Conservation (phyloP, 768 basidiomycete species). For the Pisolithus marmoratus region DNA sequence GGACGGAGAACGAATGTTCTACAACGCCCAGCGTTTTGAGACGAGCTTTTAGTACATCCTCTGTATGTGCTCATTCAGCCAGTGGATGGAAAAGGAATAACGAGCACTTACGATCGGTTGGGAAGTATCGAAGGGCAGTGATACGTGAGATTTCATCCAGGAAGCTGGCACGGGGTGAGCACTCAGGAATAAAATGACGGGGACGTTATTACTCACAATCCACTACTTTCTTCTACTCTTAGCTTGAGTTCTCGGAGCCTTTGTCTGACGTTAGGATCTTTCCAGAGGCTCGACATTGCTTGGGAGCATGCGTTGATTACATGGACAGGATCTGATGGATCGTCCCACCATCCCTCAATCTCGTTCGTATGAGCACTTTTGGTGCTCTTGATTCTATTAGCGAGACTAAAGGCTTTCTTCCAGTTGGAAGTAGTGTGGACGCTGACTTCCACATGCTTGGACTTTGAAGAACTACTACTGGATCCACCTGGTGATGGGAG, state of each 20-base stretch:
- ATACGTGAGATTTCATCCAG: conserved; percentile 77
- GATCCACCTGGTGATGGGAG: conserved; percentile 21
- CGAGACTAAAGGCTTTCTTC: conserved; percentile 63
- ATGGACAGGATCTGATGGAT: conserved; percentile 78
- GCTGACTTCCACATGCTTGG: conserved; percentile 45
- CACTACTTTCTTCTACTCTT: conserved; percentile 76
- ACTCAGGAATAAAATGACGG: conserved; percentile 1
- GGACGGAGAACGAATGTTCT: conserved; percentile 71
- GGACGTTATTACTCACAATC: conserved; percentile 54
- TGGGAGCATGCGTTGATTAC: conserved; percentile 55
- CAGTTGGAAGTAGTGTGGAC: conserved; percentile 61
- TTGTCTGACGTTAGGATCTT: conserved; percentile 59
- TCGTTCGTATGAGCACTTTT: conserved; percentile 67
- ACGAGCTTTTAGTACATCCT: conserved; percentile 75
- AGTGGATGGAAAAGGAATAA: conserved; percentile 4
- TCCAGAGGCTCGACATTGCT: conserved; percentile 72
- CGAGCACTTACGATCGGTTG: conserved; percentile 58
- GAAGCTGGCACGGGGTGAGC: conserved; percentile 45
- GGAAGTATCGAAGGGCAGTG: conserved; percentile 75
- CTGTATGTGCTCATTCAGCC: conserved; percentile 29
- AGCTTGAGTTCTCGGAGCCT: conserved; percentile 60
- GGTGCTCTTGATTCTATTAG: conserved; percentile 56
- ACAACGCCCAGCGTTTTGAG: conserved; percentile 79
- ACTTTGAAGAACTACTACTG: conserved; percentile 31
- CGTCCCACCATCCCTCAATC: conserved; percentile 81